A percentile compares a stretch with the other conserved stretches of the same genome.
These are phyloP conservation scores for Colletotrichum siamense DNA, from an alignment of 2,329 filamentous ascomycete species.

Conservation along the genomic window DNA sequence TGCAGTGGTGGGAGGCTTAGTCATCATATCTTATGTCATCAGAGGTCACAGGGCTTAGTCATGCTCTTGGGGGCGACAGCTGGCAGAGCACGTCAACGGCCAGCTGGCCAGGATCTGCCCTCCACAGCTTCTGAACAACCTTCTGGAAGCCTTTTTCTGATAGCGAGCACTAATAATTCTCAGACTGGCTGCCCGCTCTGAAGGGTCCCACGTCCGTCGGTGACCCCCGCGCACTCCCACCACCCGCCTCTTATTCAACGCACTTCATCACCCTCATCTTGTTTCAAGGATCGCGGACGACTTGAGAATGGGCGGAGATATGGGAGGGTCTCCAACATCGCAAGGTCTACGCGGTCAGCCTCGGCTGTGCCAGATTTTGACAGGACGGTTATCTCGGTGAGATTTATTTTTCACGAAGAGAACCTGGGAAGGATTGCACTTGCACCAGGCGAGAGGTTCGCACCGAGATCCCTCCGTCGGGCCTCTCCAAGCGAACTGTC, in stretches of 20 bases:
- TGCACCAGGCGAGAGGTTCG: not conserved
- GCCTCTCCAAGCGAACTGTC: not conserved
- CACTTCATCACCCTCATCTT: slow-evolving; percentile 1
- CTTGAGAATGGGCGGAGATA: not conserved
- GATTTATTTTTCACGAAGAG: not conserved
- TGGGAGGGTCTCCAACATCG: not conserved
- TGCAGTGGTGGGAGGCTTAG: not conserved
- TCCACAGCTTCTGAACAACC: not conserved
- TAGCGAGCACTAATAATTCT: not conserved
- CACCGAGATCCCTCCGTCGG: not conserved
- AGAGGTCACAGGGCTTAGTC: not conserved
- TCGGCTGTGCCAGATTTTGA: not conserved
- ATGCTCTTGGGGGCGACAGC: not conserved
- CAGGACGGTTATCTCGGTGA: not conserved
- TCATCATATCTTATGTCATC: not conserved
- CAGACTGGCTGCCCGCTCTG: not conserved
- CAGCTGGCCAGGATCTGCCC: not conserved
- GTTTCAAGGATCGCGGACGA: slow-evolving; percentile 10
- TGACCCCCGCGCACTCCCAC: not conserved
- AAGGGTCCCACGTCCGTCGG: not conserved
- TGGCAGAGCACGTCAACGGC: not conserved
- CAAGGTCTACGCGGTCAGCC: not conserved
- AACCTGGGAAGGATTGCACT: not conserved
- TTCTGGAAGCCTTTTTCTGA: not conserved
- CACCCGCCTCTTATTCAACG: not conserved